These are phyloP conservation scores for Xerophyta viscosa DNA, from an alignment of 106 monocot species.

Conservation along the genomic window DNA sequence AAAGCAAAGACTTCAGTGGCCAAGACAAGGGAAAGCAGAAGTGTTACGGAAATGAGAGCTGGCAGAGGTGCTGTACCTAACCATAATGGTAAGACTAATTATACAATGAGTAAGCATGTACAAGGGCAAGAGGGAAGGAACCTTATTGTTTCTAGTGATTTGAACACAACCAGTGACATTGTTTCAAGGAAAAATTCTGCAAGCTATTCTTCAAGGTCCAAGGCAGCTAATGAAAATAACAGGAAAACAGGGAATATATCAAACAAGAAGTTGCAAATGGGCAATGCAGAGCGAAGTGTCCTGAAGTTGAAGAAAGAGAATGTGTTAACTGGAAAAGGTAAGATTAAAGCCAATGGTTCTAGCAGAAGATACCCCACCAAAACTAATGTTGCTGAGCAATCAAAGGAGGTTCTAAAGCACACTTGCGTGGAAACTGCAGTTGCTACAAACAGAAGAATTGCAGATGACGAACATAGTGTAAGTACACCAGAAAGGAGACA, in stretches of 20 bases:
- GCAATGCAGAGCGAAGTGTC: constrained; percentile 3
- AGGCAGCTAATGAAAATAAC: constrained; percentile 2
- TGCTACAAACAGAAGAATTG: too few species aligned
- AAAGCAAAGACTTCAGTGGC: too few species aligned
- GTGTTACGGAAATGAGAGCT: too few species aligned
- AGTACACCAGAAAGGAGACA: constrained; percentile 9
- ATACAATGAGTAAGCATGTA: constrained; percentile 13
- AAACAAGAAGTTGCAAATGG: constrained; percentile 5
- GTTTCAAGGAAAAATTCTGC: constrained; percentile 2
- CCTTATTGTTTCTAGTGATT: not conserved
- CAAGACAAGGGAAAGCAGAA: too few species aligned
- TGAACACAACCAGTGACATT: not conserved
- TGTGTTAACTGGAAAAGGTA: constrained; percentile 3
- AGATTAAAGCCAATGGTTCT: not conserved
- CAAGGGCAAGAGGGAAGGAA: not conserved
- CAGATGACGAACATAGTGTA: not conserved
- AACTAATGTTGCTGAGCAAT: constrained; percentile 2
- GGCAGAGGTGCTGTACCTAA: not conserved
- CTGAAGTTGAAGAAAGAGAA: constrained; percentile 6
- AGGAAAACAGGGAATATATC: not conserved
- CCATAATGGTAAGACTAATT: not conserved
- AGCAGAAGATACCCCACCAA: constrained; percentile 1
- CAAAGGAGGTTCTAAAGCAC: constrained; percentile 7
- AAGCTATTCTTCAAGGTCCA: constrained; percentile 1
- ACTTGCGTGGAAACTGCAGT: too few species aligned